A percentile compares a stretch with the other conserved stretches of the same genome.
These are phyloP conservation scores for Microstegium vimineum DNA, from an alignment of 176 grass and related monocot genomes.

Conservation along the genomic window DNA sequence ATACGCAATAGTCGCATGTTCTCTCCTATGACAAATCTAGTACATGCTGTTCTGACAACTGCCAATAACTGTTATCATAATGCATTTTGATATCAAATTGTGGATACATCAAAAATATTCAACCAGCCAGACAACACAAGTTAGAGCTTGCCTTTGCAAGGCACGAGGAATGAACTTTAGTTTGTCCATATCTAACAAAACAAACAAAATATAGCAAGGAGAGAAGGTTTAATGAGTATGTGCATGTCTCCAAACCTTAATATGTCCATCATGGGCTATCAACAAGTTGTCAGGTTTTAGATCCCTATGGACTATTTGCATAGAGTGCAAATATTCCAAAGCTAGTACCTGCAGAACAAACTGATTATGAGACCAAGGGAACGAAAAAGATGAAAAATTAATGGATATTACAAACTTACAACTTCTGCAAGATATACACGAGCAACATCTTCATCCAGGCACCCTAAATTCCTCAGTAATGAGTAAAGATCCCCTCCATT, in stretches of 20 bases:
- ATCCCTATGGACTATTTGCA: slow-evolving; percentile 97
- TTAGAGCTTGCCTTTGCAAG: neutral
- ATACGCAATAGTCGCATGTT: slow-evolving; percentile 6
- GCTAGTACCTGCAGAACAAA: slow-evolving; percentile 77
- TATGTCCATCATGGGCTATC: slow-evolving; percentile 98
- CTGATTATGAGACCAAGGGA: slow-evolving; percentile 2
- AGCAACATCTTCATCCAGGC: slow-evolving; percentile 96
- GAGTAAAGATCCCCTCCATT: slow-evolving; percentile 98
- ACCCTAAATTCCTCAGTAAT: slow-evolving; percentile 94
- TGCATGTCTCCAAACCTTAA: slow-evolving; percentile 65
- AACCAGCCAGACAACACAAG: slow-evolving; percentile 5
- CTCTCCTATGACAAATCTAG: neutral
- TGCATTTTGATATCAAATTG: slow-evolving; percentile 10
- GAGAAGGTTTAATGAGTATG: slow-evolving; percentile 8
- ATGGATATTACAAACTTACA: slow-evolving; percentile 57
- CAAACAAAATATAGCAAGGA: slow-evolving; percentile 4
- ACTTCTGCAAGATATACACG: slow-evolving; percentile 98
- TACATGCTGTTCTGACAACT: neutral
- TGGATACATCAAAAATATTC: slow-evolving; percentile 17
- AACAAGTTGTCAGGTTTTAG: slow-evolving; percentile 96
- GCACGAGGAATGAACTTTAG: neutral
- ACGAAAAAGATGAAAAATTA: slow-evolving; percentile 17
- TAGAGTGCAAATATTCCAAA: slow-evolving; percentile 97
- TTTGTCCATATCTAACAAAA: slow-evolving; percentile 5
- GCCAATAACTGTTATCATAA: neutral